Evolutionary conservation across 768 basidiomycete species (phyloP).

Genomic region (Suillus hirtellus): DNA sequence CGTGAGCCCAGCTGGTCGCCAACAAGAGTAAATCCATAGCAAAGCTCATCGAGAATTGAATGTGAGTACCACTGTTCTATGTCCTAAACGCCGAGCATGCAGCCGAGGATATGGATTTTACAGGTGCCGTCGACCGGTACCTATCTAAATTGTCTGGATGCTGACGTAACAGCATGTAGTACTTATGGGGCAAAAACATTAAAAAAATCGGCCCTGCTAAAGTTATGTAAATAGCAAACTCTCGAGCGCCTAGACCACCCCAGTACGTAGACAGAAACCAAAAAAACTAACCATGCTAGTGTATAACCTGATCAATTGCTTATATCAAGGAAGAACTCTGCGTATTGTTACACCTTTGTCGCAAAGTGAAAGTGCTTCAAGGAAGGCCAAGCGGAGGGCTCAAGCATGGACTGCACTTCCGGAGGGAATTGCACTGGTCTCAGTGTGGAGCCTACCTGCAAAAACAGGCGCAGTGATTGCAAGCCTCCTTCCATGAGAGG

Average conservation of each 20-base stretch:
- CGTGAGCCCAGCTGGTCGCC: slow-evolving; percentile 58
- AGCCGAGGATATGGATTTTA: background rate
- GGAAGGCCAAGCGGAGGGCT: slow-evolving; percentile 12
- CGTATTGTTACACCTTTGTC: background rate
- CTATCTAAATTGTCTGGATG: no score
- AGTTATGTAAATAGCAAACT: no score
- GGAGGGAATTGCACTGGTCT: background rate
- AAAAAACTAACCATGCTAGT: background rate
- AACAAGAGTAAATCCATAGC: slow-evolving; percentile 54
- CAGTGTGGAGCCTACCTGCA: background rate
- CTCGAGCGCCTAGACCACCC: no score
- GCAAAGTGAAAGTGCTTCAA: slow-evolving; percentile 9
- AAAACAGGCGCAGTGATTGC: slow-evolving; percentile 5
- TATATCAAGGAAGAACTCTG: background rate
- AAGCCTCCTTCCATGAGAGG: slow-evolving; percentile 9
- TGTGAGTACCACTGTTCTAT: background rate
- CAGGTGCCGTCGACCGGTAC: no score
- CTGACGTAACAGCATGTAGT: background rate
- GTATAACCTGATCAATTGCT: background rate
- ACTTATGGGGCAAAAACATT: background rate
- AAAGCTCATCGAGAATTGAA: slow-evolving; percentile 16
- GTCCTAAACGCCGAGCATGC: background rate
- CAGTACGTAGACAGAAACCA: background rate
- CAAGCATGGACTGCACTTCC: slow-evolving; percentile 5
- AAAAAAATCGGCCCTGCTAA: no score